Conservation (phyloP, 2,329 filamentous ascomycete genomes). For the Penicillium sp. region DNA sequence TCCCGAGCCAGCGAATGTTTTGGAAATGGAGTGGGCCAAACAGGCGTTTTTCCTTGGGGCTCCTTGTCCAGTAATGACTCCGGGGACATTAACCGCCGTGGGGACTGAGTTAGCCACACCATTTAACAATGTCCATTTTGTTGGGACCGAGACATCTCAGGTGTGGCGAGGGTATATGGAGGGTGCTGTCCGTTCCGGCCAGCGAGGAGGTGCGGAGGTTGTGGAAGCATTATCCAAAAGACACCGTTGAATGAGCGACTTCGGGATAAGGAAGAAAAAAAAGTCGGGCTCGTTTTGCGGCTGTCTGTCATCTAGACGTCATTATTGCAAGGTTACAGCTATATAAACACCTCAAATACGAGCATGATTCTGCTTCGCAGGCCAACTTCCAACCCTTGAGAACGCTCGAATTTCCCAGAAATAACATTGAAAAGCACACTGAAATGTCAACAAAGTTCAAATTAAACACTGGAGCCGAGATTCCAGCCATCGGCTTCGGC, state of each 20-base stretch:
- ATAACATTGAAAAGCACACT: slow-evolving; percentile 26
- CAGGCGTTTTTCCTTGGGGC: slow-evolving; percentile 38
- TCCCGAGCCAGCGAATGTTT: slow-evolving; percentile 1
- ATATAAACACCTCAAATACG: too few relatives aligned
- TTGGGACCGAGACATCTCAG: slow-evolving; percentile 54
- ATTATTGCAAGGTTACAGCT: neutral
- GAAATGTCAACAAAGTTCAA: slow-evolving; percentile 40
- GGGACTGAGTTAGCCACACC: slow-evolving; percentile 32
- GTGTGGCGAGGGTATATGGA: slow-evolving; percentile 62
- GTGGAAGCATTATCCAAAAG: slow-evolving; percentile 18
- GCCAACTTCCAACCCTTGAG: neutral
- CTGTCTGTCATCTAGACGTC: neutral
- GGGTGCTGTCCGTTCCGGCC: slow-evolving; percentile 53
- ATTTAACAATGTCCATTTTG: slow-evolving; percentile 51
- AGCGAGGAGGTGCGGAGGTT: slow-evolving; percentile 44
- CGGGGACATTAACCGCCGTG: slow-evolving; percentile 31
- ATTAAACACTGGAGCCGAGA: slow-evolving; percentile 50
- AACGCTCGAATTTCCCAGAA: too few relatives aligned
- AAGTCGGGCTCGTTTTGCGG: too few relatives aligned
- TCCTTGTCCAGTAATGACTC: slow-evolving; percentile 29
- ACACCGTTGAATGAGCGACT: neutral
- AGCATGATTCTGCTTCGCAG: neutral
- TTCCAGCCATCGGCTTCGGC: slow-evolving; percentile 53
- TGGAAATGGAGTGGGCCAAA: slow-evolving; percentile 38
- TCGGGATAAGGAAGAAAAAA: neutral